Conservation (phyloP, 371 early-diverging fungal species). For the Parasitella parasitica region DNA sequence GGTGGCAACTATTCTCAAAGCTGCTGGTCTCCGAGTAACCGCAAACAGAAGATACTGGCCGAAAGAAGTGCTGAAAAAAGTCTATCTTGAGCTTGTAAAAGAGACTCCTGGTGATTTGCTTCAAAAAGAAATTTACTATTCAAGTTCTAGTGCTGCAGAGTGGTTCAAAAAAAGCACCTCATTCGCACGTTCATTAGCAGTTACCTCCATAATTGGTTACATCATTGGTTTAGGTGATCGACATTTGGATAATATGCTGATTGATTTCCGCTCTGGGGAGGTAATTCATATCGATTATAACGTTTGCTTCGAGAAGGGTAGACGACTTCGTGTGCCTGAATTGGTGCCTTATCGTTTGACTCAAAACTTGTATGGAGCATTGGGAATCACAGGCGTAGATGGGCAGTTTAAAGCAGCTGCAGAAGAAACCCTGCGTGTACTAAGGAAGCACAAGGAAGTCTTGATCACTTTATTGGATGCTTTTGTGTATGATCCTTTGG, state of each 20-base stretch:
- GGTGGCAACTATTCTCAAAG: slow-evolving; percentile 44
- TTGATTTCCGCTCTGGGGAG: slow-evolving; percentile 85
- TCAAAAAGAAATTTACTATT: slow-evolving; percentile 55
- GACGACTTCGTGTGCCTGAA: slow-evolving; percentile 89
- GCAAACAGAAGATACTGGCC: slow-evolving; percentile 69
- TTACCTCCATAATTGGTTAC: slow-evolving; percentile 93
- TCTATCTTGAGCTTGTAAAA: slow-evolving; percentile 56
- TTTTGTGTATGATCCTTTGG: slow-evolving; percentile 94
- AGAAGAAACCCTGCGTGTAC: slow-evolving; percentile 71
- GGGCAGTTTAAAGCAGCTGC: slow-evolving; percentile 79
- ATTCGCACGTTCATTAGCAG: slow-evolving; percentile 90
- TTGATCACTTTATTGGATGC: slow-evolving; percentile 86
- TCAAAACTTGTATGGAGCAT: slow-evolving; percentile 75
- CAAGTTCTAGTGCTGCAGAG: slow-evolving; percentile 53
- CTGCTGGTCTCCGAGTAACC: slow-evolving; percentile 49
- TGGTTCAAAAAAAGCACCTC: slow-evolving; percentile 77
- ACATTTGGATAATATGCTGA: slow-evolving; percentile 96
- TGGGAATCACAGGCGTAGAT: slow-evolving; percentile 81
- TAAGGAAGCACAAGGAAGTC: slow-evolving; percentile 79
- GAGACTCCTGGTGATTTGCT: slow-evolving; percentile 74
- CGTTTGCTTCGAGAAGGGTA: slow-evolving; percentile 97
- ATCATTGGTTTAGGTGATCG: slow-evolving; percentile 99
- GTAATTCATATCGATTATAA: slow-evolving; percentile 98
- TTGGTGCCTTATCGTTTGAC: slow-evolving; percentile 96
- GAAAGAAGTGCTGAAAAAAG: slow-evolving; percentile 55